Evolutionary conservation across 2,329 filamentous ascomycete genomes (phyloP), one percentile per base, ranked within the genome.

Genomic region (Arthrinium phaeospermum): DNA sequence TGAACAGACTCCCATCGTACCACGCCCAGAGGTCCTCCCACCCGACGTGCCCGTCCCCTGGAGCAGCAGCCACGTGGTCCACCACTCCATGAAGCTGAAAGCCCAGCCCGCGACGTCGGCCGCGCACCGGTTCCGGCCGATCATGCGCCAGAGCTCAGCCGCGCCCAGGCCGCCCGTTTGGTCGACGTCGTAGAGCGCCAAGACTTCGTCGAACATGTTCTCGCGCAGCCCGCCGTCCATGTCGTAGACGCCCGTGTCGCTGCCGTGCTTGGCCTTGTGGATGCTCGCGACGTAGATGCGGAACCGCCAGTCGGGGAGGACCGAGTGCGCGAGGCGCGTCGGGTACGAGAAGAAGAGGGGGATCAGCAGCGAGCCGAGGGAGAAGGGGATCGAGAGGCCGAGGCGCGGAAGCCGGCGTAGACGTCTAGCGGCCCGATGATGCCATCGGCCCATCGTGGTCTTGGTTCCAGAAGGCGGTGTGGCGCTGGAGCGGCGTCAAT

Each of bases 311-410:
- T 84, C 84, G 0, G 84, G 84, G 0, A 84, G 6, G 69, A 75
- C 79, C 4, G 80, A 81, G 27, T 80, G 74, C 7, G 79, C 78
- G 51, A 84, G 74, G 0, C 79, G 77, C 0, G 85, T 86, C 1
- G 84, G 83, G 72, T 87, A 87, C 4, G 85, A 86, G 74, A 87
- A 85, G 75, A 79, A 82, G 69, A 78, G 4, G 57, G 85, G 82
- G 57, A 86, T 80, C 14, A 86, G 72, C 19, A 80, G 71, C 3
- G 83, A 78, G 2, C 86, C 70, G 0, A 82, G 14, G 5, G 82
- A 85, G 73, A 86, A 82, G 0, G 82, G 46, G 16, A 84, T 70
- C 68, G 78, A 81, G 77, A 84, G 85, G 0, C 84, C 84, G 0
- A 85, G 75, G 79, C 79, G 3, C 80, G 79, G 71, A 86, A 84